Evolutionary conservation across 345 rosid species (phyloP), one percentile per base, ranked within the genome.

Genomic region (Laguncularia racemosa): DNA sequence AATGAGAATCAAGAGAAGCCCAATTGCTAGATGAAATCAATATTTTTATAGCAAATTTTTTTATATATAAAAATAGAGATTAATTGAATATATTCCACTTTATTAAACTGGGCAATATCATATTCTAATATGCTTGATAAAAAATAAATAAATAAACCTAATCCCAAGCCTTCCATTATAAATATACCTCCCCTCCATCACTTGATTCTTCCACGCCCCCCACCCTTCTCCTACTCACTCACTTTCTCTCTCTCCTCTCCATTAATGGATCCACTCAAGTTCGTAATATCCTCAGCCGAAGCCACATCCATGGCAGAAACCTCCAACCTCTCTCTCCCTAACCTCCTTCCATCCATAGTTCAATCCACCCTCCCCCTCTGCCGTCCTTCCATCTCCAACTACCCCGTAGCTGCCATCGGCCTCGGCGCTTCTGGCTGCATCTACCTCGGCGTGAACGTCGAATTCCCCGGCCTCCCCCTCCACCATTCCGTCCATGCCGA

Each of bases 401-500:
- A 65, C 84, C 76, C 63, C 63, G 97, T 93, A 40, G 96, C 86
- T 2, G 89, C 84, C 18, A 87, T 90, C 54, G 99, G 87, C 2
- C 72, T 93, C 14, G 97, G 99, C 16, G 74, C 90, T 11, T 83
- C 97, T 17, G 97, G 97, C 57, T 85, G 96, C 58, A 77, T 93
- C 79, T 93, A 74, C 80, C 58, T 87, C 57, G 99, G 99, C 7
- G 90, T 60, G 62, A 93, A 93, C 63, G 66, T 93, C 4, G 99
- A 93, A 60, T 93, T 93, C 68, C 90, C 95, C 11, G 86, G 84
- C 23, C 92, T 93, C 58, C 97, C 99, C 43, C 97, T 93, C 69
- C 78, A 87, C 65, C 90, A 87, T 38, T 76, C 96, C 20, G 75
- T 93, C 68, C 99, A 93, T 78, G 99, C 99, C 66, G 99, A 93